phyloP scores from a whole-genome alignment of 2,329 filamentous ascomycete genomes.

The Fusarium protoensiforme region DNA sequence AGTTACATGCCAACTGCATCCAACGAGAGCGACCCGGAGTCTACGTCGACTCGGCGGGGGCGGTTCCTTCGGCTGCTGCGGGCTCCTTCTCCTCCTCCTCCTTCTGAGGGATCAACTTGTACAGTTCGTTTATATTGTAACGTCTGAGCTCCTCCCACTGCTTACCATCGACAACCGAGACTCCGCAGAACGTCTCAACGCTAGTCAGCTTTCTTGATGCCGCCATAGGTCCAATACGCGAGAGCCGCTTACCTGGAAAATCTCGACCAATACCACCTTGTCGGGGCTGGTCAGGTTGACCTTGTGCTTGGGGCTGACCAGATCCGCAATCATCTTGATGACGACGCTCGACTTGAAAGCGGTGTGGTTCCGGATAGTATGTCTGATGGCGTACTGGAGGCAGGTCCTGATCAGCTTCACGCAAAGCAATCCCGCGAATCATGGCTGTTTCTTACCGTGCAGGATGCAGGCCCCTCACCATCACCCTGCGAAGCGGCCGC shows the following conservation, averaged over 20 bases:
- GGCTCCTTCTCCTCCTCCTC: constrained; percentile 29
- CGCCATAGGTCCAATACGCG: constrained; percentile 33
- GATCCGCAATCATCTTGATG: constrained; percentile 76
- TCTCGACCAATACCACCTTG: constrained; percentile 81
- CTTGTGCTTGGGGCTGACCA: constrained; percentile 75
- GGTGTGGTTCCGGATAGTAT: constrained; percentile 80
- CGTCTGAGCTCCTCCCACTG: constrained; percentile 80
- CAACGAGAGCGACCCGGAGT: constrained; percentile 14
- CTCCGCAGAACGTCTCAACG: constrained; percentile 76
- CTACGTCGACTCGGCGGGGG: constrained; percentile 27
- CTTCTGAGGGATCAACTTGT: constrained; percentile 51
- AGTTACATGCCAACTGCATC: constrained; percentile 15
- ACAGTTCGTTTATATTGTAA: constrained; percentile 82
- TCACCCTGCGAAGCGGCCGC: constrained; percentile 24
- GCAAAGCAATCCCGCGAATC: constrained; percentile 5
- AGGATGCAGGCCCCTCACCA: constrained; percentile 36
- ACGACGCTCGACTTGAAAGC: constrained; percentile 74
- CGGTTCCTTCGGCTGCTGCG: constrained; percentile 22
- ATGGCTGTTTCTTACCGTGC: constrained; percentile 55
- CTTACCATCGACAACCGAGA: constrained; percentile 77
- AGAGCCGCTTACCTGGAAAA: constrained; percentile 74
- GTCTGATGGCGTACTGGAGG: constrained; percentile 82
- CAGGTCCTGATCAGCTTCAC: constrained; percentile 24
- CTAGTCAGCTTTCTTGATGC: constrained; percentile 33
- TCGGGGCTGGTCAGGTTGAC: constrained; percentile 84